phyloP scores from a whole-genome alignment of 345 rosid genomes.

The Linum lewisii region DNA sequence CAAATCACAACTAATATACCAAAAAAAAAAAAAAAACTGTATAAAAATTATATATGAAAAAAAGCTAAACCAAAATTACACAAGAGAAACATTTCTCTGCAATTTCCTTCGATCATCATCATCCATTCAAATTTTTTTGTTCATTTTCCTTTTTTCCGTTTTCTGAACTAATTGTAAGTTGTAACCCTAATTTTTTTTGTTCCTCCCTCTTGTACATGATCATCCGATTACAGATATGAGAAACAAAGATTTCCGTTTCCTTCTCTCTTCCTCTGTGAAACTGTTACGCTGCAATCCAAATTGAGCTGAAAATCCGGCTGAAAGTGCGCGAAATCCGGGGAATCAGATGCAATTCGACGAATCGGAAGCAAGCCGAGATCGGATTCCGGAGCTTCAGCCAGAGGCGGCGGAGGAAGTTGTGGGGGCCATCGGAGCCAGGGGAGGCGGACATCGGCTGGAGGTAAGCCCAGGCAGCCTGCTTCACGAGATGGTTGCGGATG shows the following conservation, averaged over 20 bases:
- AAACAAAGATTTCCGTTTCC: background rate
- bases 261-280: background rate
- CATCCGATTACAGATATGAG: background rate
- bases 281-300: slow-evolving; percentile 12
- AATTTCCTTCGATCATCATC: background rate
- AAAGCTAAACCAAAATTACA: no score
- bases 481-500: slow-evolving; percentile 76
- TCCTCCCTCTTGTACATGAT: slow-evolving; percentile 1
- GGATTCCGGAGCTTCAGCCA: slow-evolving; percentile 32
- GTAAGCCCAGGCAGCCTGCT: slow-evolving; percentile 92
- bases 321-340: slow-evolving; percentile 23
- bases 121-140: background rate
- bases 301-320: slow-evolving; percentile 26
- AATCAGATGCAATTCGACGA: slow-evolving; percentile 20
- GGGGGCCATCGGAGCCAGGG: slow-evolving; percentile 28
- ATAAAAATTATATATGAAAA: background rate
- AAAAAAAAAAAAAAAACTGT: background rate
- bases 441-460: slow-evolving; percentile 66
- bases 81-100: background rate
- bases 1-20: slow-evolving; percentile 3
- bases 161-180: background rate
- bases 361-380: slow-evolving; percentile 35
- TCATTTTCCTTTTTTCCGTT: no score
- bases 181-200: background rate
- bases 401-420: slow-evolving; percentile 30